Evolutionary conservation across 352 stramenopile genomes (phyloP), one percentile per base, ranked within the genome.

Genomic region (Globisporangium spinosum): DNA sequence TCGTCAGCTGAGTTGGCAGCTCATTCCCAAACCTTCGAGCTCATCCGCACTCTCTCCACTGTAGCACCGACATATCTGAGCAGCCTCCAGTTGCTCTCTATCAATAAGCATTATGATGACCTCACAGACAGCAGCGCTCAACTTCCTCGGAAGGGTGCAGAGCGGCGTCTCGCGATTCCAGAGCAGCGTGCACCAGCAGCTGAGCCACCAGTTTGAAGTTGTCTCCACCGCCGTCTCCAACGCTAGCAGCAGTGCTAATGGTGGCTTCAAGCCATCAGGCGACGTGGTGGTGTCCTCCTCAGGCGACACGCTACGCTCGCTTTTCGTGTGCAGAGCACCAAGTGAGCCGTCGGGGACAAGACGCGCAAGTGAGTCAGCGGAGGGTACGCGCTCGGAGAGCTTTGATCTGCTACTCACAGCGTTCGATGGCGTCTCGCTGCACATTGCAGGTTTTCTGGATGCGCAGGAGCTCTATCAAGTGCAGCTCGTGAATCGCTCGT

Each of bases 381-480:
- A 51, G 43, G 9, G 43, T 20, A 32, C 12, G 0, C 10, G 27
- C 4, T 35, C 35, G 2, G 73, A 71, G 35, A 55, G 49, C 5
- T 75, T 64, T 0, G 76, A 76, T 27, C 43, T 82, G 12, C 32
- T 83, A 25, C 45, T 80, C 54, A 76, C 71, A 0, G 74, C 69
- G 3, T 75, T 89, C 43, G 76, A 91, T 27, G 81, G 60, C 25
- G 76, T 91, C n/a, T 80, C 75, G 29, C 58, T 89, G 13, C 49
- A 77, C 1, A 78, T 91, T 32, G 77, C 81, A 2, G 77, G 73
- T 2, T 93, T 71, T 67, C 68, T 93, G 35, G 80, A 85, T 47
- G 82, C 73, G 0, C 71, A 80, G 12, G 77, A 75, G 6, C 69
- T 93, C 9, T 71, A 72, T 1, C 69, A 65, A 6, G 58, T 93